Evolutionary conservation across 805 yeast genomes (phyloP).

Genomic region (Spathaspora arborariae): DNA sequence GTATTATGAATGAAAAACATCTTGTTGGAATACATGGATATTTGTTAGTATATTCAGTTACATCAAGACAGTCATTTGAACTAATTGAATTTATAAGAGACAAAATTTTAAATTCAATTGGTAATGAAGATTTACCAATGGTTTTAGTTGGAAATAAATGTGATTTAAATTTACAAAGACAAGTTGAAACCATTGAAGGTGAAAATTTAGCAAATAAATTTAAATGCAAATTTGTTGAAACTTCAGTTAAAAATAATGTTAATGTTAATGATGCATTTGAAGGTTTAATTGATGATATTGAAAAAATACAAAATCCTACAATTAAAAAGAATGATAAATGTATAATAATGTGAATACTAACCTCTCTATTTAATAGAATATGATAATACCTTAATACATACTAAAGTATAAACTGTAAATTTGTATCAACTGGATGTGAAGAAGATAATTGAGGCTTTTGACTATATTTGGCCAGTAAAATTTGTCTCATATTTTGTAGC

Average conservation of each 20-base stretch:
- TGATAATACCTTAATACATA: not conserved
- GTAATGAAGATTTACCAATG: constrained; percentile 45
- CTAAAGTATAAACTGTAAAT: constrained; percentile 34
- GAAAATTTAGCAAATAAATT: constrained; percentile 39
- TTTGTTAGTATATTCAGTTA: constrained; percentile 75
- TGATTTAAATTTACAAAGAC: constrained; percentile 58
- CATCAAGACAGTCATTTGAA: constrained; percentile 74
- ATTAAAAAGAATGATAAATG: constrained; percentile 48
- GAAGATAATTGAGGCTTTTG: constrained; percentile 83
- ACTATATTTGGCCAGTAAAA: constrained; percentile 58
- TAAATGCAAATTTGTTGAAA: constrained; percentile 45
- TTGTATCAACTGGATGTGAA: constrained; percentile 75
- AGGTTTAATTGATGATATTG: constrained; percentile 54
- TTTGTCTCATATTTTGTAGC: constrained; percentile 65
- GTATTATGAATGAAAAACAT: constrained; percentile 74
- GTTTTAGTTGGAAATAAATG: constrained; percentile 67
- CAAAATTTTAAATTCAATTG: constrained; percentile 69
- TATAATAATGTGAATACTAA: constrained; percentile 33
- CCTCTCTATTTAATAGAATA: not conserved
- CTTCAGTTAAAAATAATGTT: constrained; percentile 45
- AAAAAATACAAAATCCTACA: constrained; percentile 54
- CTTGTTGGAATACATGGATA: constrained; percentile 82
- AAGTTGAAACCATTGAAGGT: constrained; percentile 59
- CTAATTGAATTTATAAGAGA: constrained; percentile 74
- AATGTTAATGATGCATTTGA: constrained; percentile 55